Evolutionary conservation across 495 filamentous ascomycete species (phyloP), one percentile per base, ranked within the genome.

Genomic region (Letharia columbiana): DNA sequence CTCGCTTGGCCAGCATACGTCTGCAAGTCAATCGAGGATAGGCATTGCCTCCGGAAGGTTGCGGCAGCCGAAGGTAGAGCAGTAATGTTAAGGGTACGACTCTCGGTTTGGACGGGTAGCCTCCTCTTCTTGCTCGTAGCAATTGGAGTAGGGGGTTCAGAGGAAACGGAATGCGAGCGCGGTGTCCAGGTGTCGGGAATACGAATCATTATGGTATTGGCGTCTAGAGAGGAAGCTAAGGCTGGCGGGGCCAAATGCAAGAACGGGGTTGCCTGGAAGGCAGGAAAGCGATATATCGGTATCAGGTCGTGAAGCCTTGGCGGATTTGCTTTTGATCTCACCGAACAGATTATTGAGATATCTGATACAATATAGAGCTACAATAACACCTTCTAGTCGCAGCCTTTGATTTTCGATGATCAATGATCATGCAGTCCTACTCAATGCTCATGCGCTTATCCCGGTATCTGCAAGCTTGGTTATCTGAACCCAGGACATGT

Each of bases 1-100:
- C 11, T 72, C 64, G 62, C 74, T 60, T 66, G 73, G 44, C 64
- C 73, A 57, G 58, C 63, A 65, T 37, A 47, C 63, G n/a, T 65
- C 63, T 65, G 63, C 31, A 18, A 39, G 57, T 18, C 58, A 61
- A 39, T 66, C 58, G 40, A 18, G 57, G 44, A 66, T 66, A 31
- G 58, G 64, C 20, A 49, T 66, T 35, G 47, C 64, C 33, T 28
- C 37, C 52, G 64, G 45, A 5, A 66, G 64, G 58, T n/a, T 62
- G 39, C 60, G 58, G 45, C 58, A 61, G 64, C 60, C 64, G 35
- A 47, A 66, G 41, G 35, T 40, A 47, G 44, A 49, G 59, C 58
- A 66, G 40, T 60, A 47, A 49, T 49, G 20, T 15, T 45, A 35
- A 45, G 15, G 4, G 3, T 20, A 2, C 17, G 2, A 35, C 23